A percentile compares a stretch with the other conserved stretches of the same genome.
These are phyloP conservation scores for Ogataea hybrid DNA, from an alignment of 1,139 yeast genomes.

Conservation along the genomic window DNA sequence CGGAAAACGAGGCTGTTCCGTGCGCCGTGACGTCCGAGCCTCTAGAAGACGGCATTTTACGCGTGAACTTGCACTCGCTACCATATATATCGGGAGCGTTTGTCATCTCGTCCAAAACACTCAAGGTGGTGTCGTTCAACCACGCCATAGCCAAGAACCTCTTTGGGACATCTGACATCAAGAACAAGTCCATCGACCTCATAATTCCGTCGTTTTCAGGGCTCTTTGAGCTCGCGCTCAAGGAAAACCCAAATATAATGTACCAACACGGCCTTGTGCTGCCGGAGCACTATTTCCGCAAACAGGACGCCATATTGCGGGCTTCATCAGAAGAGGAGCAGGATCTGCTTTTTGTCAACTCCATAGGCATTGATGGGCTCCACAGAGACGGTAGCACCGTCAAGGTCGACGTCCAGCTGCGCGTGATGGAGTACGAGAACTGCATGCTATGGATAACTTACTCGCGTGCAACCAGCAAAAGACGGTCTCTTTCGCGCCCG, in stretches of 20 bases:
- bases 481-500: conserved; percentile 1
- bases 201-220: conserved; percentile 66
- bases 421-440: conserved; percentile 61
- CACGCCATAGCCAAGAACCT: conserved; percentile 74
- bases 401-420: conserved; percentile 73
- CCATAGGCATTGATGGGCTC: conserved; percentile 63
- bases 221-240: conserved; percentile 49
- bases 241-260: conserved; percentile 40
- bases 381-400: conserved; percentile 69
- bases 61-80: conserved; percentile 65
- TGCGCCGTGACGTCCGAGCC: conserved; percentile 70
- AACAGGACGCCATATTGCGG: conserved; percentile 37
- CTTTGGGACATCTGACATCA: conserved; percentile 64
- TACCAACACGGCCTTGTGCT: conserved; percentile 57
- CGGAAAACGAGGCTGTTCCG: conserved; percentile 46
- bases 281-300: conserved; percentile 88
- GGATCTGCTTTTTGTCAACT: conserved; percentile 52
- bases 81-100: conserved; percentile 90
- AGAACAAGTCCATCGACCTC: conserved; percentile 49
- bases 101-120: conserved; percentile 53
- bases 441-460: conserved; percentile 87
- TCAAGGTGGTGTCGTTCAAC: conserved; percentile 63
- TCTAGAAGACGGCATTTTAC: conserved; percentile 40
- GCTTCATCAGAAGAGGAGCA: conserved; percentile 28
- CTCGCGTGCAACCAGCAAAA: conserved; percentile 45